Evolutionary conservation across 1,139 yeast genomes (phyloP), one percentile per base, ranked within the genome.

Genomic region (Hyphopichia wangnamkhiaoensis): DNA sequence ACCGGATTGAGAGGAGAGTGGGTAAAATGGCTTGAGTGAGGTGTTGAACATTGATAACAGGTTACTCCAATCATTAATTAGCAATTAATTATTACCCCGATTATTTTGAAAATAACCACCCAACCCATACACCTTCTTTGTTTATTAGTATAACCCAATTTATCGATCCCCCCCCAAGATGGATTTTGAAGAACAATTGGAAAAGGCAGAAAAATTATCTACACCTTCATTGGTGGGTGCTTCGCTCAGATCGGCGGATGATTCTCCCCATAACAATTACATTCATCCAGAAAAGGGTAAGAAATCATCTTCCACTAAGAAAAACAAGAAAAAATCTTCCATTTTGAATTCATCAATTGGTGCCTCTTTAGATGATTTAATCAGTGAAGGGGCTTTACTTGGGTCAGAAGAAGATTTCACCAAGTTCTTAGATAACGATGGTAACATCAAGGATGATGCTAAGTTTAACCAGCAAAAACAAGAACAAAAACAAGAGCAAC

Each of bases 201-300:
- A 76, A 56, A 70, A 69, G 47, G 79, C 77, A 13, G 79, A 76
- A 51, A 67, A 63, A 49, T 64, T 68, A 39, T 59, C 69, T 15
- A 57, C 70, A n/a, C 82, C 83, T n/a, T 75, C 82, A 19, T 64
- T 79, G 44, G 77, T 79, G 30, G 84, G 84, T 5, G 61, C 79
- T 5, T 72, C 80, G 12, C 58, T 79, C 33, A 63, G 83, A 50
- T 74, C 77, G 20, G 77, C 77, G 19, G 79, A 73, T 48, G 79
- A 72, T 47, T 69, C 76, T 12, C 50, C 63, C 28, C 77, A 72
- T 50, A 64, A 69, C 41, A 72, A 72, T 50, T 71, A 72, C 49
- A 72, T 71, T 44, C 77, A 72, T 49, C 77, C 78, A 3, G 76
- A 71, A 44, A 70, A 70, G 50, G 43, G 50, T 9, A 45, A 53